Base-by-base conservation (phyloP, 1,284 basidiomycete species). In the Tilletia indica region DNA sequence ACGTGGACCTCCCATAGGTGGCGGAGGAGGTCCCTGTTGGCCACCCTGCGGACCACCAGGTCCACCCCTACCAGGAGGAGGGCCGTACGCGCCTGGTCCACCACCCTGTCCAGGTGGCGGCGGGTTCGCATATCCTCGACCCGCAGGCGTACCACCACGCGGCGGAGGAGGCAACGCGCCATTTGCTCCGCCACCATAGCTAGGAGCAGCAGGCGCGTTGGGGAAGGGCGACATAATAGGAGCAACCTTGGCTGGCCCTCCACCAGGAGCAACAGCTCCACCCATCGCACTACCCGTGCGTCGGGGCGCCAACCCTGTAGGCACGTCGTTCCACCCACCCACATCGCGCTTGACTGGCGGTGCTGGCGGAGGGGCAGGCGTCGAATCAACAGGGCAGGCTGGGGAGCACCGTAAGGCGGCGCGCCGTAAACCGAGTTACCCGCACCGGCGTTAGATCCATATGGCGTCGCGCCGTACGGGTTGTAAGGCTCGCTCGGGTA, bases 281-380 rank as follows among this genome's bases (percentile, higher is more conserved):
- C 76, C 77, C 75, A 78, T 76, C 36, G 79, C 79, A 51, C 77
- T 78, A 11, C 77, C 70, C 12, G 79, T 76, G 25, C 78, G 77
- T 68, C 87, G 86, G 34, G 81, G 77, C 11, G 76, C 77, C 38
- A 70, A 39, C 36, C 36, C 51, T 1, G 75, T 68, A 4, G 93
- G 93, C 0, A 92, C 89, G 80, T 98, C 95, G 82, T 98, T 98
- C 94, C 94, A 98, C 0, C 93, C 93, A 11, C 90, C 90, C 73
- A 91, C 91, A 56, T 86, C 85, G 47, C 89, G 88, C 76, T 89
- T 90, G 34, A 86, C 80, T 4, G 86, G 87, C 2, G 86, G 78
- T 2, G 84, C 86, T 2, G 86, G 85, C 8, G 84, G 83, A 34
- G 68, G 49, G n/a, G 74, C 48, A 9, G 61, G 71, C 2, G 39